Percentiles rank a stretch among this genome's conserved stretches.
phyloP scores from a whole-genome alignment of 257 asterid genomes.

The Jasminum sambac region DNA sequence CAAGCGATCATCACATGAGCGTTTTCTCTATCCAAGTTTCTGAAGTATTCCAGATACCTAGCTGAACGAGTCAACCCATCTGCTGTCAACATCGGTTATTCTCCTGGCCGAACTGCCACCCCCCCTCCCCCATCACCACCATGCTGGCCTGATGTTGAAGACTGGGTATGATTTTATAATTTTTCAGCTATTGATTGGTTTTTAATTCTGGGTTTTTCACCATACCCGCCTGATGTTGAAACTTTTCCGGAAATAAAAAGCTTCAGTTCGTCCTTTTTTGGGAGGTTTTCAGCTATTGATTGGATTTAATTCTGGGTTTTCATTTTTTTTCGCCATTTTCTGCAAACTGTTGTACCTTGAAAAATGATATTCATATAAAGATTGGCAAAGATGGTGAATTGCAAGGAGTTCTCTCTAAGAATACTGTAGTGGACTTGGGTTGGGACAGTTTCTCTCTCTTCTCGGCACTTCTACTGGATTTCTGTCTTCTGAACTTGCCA shows the following conservation, averaged over 20 bases:
- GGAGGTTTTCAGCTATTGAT: not conserved
- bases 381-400: slow-evolving; percentile 37
- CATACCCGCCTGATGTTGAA: too few species aligned
- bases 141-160: too few species aligned
- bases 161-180: too few species aligned
- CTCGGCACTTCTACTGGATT: slow-evolving; percentile 87
- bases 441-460: slow-evolving; percentile 90
- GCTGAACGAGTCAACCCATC: too few species aligned
- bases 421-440: slow-evolving; percentile 58
- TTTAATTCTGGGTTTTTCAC: too few species aligned
- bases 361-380: slow-evolving; percentile 1
- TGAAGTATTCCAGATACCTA: too few species aligned
- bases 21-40: too few species aligned
- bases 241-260: not conserved
- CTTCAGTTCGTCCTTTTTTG: not conserved
- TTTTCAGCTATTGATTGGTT: too few species aligned
- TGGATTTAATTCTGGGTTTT: not conserved
- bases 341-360: not conserved
- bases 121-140: too few species aligned
- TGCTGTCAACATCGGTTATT: too few species aligned
- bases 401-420: slow-evolving; percentile 51
- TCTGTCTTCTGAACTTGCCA: slow-evolving; percentile 88
- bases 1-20: too few species aligned
- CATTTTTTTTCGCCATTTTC: not conserved
- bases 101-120: too few species aligned